Evolutionary conservation across 257 asterid species (phyloP).

Genomic region (Solanum habrochaites): DNA sequence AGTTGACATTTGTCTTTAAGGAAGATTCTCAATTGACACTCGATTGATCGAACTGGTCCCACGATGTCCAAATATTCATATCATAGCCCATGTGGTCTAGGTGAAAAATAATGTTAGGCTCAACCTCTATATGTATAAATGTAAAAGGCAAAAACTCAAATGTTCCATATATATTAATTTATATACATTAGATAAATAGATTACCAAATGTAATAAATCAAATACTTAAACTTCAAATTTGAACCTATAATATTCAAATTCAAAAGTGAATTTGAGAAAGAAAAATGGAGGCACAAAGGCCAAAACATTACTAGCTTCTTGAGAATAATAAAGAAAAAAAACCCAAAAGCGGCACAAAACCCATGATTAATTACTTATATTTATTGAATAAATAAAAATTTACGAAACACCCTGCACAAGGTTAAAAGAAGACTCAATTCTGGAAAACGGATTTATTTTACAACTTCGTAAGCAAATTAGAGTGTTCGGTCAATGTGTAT

Average conservation of each 20-base stretch:
- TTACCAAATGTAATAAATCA: not conserved
- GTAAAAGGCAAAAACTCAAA: not conserved
- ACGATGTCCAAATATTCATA: not conserved
- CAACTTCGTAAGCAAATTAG: not conserved
- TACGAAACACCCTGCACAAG: slow-evolving; percentile 29
- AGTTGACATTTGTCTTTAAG: not conserved
- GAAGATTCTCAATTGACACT: not conserved
- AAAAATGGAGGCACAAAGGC: slow-evolving; percentile 17
- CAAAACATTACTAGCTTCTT: not conserved
- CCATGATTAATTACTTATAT: slow-evolving; percentile 14
- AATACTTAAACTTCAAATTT: not conserved
- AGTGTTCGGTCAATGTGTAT: slow-evolving; percentile 29
- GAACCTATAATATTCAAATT: not conserved
- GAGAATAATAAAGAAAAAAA: not conserved
- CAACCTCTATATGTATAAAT: not conserved
- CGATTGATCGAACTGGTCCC: not conserved
- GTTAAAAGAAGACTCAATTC: not conserved
- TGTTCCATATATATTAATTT: not conserved
- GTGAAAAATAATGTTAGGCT: not conserved
- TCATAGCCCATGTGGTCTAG: not conserved
- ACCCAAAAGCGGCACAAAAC: slow-evolving; percentile 23
- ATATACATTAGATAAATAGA: not conserved
- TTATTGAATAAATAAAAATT: not conserved
- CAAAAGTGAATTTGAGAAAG: not conserved
- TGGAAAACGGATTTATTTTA: not conserved